phyloP scores from a whole-genome alignment of 768 basidiomycete species.

The Boletus patriciae region DNA sequence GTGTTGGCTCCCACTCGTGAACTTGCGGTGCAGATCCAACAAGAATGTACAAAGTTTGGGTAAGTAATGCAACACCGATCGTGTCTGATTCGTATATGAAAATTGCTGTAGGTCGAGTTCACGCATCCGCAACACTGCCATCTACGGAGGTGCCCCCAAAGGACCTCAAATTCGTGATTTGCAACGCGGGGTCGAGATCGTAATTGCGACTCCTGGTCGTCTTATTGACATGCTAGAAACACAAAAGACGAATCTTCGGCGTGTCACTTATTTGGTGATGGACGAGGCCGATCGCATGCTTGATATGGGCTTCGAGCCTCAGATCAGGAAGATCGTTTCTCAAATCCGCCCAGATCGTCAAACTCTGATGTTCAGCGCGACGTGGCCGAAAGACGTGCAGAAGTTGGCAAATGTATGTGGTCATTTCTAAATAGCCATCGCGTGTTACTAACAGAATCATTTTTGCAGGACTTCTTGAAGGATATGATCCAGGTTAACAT shows the following conservation, averaged over 20 bases:
- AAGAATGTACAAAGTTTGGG: conserved; percentile 99
- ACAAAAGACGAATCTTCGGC: conserved; percentile 93
- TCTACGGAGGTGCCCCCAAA: conserved; percentile 98
- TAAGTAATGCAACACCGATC: conserved; percentile 34
- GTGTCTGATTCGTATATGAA: conserved; percentile 1
- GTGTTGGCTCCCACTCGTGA: conserved; percentile 98
- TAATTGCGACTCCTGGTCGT: conserved; percentile 99
- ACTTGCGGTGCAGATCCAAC: conserved; percentile 97
- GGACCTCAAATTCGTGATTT: conserved; percentile 98
- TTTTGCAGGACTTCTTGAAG: conserved; percentile 79
- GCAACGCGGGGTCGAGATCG: conserved; percentile 95
- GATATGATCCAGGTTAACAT: conserved; percentile 99
- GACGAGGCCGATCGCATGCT: conserved; percentile 99
- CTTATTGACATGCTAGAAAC: conserved; percentile 99
- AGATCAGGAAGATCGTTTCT: conserved; percentile 96
- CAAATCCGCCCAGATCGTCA: conserved; percentile 99
- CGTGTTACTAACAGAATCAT: neutral
- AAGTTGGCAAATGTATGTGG: conserved; percentile 80
- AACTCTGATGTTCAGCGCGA: conserved; percentile 98
- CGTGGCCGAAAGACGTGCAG: conserved; percentile 99
- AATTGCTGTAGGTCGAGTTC: conserved; percentile 66
- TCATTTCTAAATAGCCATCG: neutral
- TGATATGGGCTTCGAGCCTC: conserved; percentile 99
- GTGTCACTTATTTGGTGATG: conserved; percentile 97
- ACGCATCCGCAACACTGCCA: conserved; percentile 96